A percentile compares a stretch with the other conserved stretches of the same genome.
These are phyloP conservation scores for Auriscalpium microsporum DNA, from an alignment of 768 basidiomycete genomes.

Conservation along the genomic window DNA sequence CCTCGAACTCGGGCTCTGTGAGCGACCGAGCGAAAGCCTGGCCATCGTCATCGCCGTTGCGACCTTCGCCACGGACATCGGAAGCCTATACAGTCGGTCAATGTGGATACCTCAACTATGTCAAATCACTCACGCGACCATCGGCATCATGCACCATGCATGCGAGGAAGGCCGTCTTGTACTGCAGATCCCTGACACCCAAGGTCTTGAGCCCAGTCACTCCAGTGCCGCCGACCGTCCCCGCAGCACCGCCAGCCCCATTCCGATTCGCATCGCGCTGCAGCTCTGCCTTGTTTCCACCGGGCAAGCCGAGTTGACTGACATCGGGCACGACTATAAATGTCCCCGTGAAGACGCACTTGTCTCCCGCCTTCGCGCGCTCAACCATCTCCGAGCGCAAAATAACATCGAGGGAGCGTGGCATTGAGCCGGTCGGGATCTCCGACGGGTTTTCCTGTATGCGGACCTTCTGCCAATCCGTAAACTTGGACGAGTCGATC, in stretches of 20 bases:
- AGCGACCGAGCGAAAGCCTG: conserved; percentile 83
- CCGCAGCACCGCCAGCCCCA: conserved; percentile 49
- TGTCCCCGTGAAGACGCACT: conserved; percentile 94
- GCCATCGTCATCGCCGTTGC: conserved; percentile 65
- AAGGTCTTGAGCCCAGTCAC: conserved; percentile 91
- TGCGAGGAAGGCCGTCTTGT: conserved; percentile 97
- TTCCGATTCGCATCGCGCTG: conserved; percentile 75
- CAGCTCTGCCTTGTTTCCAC: conserved; percentile 85
- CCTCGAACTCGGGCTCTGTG: conserved; percentile 91
- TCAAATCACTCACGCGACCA: conserved; percentile 54
- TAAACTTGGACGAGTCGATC: conserved; percentile 93
- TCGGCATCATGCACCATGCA: conserved; percentile 96
- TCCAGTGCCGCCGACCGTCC: conserved; percentile 65
- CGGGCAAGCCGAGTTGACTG: conserved; percentile 88
- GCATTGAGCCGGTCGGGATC: conserved; percentile 98
- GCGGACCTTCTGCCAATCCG: conserved; percentile 98
- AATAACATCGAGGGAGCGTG: conserved; percentile 92
- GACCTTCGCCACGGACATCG: conserved; percentile 86
- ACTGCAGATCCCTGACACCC: conserved; percentile 92
- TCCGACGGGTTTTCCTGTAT: conserved; percentile 99
- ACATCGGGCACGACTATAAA: conserved; percentile 99
- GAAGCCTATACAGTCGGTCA: conserved; percentile 42
- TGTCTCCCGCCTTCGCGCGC: conserved; percentile 98
- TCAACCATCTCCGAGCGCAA: conserved; percentile 94
- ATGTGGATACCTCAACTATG: background rate